Evolutionary conservation across 441 rosid species (phyloP), one percentile per base, ranked within the genome.

Genomic region (Aquilaria agallochum): DNA sequence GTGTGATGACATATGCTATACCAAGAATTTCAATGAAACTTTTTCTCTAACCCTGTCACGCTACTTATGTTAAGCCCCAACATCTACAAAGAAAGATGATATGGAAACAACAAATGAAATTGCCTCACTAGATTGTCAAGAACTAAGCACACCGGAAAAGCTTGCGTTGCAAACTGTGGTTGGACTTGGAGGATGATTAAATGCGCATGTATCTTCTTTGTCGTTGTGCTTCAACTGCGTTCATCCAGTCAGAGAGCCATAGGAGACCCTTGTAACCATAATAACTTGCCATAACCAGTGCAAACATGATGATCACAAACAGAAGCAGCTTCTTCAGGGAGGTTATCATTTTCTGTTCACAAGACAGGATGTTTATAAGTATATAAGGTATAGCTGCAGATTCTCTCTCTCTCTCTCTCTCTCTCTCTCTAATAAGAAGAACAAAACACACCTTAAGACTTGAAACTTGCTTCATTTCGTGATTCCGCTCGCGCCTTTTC

Each of bases 221-320:
- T 75, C 82, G 78, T 70, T 79, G 89, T 34, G 60, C 80, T 51
- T 88, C 98, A 6, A 80, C 61, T 78, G 84, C 91, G 68, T 90
- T 87, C 97, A 93, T 93, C 95, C 96, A 88, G 70, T 88, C 88
- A 0, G 85, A 78, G 27, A 93, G 95, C 80, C 78, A 68, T 67
- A 90, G 42, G 31, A 93, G 83, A 55, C 89, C 96, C 66, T 88
- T 87, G 74, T 87, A 87, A 20, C 97, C 90, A 49, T 73, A 88
- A 80, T 79, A 85, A 9, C 74, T 46, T 9, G 62, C 77, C 44
- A 82, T 79, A 3, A 73, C 44, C 47, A 84, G 14, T 58, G 71
- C 74, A 58, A 64, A 73, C 56, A 58, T 42, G 32, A 83, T 42
- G 66, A 72, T 58, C 58, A 78, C 58, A 8, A 65, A 55, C 55